phyloP scores from a whole-genome alignment of 2,329 filamentous ascomycete species.

The Aspergillus piperis region DNA sequence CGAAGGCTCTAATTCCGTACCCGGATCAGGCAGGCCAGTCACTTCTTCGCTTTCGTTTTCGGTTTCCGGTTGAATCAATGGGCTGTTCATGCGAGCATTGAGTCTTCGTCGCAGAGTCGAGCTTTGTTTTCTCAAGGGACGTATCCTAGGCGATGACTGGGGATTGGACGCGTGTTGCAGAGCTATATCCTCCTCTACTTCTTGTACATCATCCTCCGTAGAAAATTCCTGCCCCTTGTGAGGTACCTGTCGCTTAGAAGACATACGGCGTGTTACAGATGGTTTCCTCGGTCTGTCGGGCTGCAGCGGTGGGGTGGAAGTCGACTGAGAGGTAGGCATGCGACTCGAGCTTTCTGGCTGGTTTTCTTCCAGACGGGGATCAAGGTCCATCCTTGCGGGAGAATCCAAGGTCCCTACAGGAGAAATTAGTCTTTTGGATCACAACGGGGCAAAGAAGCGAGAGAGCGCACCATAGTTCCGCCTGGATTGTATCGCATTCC shows the following conservation, averaged over 20 bases:
- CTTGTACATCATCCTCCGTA: slow-evolving; percentile 80
- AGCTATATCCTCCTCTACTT: slow-evolving; percentile 71
- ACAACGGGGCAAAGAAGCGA: not conserved
- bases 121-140: slow-evolving; percentile 35
- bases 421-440: not conserved
- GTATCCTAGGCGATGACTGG: slow-evolving; percentile 37
- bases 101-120: slow-evolving; percentile 45
- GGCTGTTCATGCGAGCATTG: slow-evolving; percentile 30
- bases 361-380: slow-evolving; percentile 31
- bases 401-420: slow-evolving; percentile 36
- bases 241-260: slow-evolving; percentile 69
- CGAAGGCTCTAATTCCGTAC: slow-evolving; percentile 25
- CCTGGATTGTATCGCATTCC: slow-evolving; percentile 16
- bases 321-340: slow-evolving; percentile 46
- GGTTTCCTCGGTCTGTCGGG: slow-evolving; percentile 66
- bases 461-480: slow-evolving; percentile 34
- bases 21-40: slow-evolving; percentile 35
- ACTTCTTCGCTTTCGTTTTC: slow-evolving; percentile 43
- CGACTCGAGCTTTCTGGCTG: slow-evolving; percentile 32
- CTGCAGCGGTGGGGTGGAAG: slow-evolving; percentile 41
- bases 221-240: slow-evolving; percentile 86
- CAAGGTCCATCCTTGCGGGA: slow-evolving; percentile 22
- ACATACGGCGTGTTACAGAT: slow-evolving; percentile 69
- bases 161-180: slow-evolving; percentile 36
- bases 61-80: slow-evolving; percentile 39